phyloP scores from a whole-genome alignment of 129 eudicot genomes.

The Logfia minima region DNA sequence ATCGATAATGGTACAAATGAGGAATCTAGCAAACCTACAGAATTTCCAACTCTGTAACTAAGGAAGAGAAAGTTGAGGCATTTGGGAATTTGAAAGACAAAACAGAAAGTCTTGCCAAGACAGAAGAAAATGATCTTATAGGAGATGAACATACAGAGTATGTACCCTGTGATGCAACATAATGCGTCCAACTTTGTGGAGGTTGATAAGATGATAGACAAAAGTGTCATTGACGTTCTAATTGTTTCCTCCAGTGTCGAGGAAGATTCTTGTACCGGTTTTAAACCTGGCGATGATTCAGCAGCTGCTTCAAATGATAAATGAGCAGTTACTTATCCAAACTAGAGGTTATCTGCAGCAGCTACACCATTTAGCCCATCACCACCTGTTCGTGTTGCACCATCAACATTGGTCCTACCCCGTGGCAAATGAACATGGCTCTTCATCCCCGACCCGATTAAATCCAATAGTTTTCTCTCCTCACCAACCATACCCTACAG shows the following conservation, averaged over 20 bases:
- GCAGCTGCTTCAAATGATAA: conserved; percentile 24
- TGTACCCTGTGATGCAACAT: conserved; percentile 17
- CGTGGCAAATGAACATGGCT: conserved; percentile 89
- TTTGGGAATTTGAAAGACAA: conserved; percentile 35
- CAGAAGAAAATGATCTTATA: conserved; percentile 40
- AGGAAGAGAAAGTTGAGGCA: conserved; percentile 43
- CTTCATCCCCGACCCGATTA: conserved; percentile 80
- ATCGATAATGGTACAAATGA: conserved; percentile 33
- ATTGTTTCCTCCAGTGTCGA: conserved; percentile 31
- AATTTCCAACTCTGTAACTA: conserved; percentile 17
- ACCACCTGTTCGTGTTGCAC: conserved; percentile 51
- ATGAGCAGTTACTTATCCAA: conserved; percentile 39
- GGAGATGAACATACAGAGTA: conserved; percentile 29
- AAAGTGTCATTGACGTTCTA: conserved; percentile 32
- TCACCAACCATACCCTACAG: conserved; percentile 83
- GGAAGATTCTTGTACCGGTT: conserved; percentile 24
- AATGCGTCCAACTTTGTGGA: conserved; percentile 23
- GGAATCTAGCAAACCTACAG: conserved; percentile 26
- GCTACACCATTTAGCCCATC: conserved; percentile 90
- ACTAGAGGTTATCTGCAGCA: conserved; percentile 78
- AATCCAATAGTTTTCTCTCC: conserved; percentile 71
- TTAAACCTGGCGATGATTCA: conserved; percentile 28
- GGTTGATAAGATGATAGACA: conserved; percentile 42
- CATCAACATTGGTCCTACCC: conserved; percentile 71
- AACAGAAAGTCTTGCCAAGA: conserved; percentile 39